A percentile compares a stretch with the other conserved stretches of the same genome.
phyloP scores from a whole-genome alignment of 1,284 basidiomycete species.

The Moesziomyces sp. region DNA sequence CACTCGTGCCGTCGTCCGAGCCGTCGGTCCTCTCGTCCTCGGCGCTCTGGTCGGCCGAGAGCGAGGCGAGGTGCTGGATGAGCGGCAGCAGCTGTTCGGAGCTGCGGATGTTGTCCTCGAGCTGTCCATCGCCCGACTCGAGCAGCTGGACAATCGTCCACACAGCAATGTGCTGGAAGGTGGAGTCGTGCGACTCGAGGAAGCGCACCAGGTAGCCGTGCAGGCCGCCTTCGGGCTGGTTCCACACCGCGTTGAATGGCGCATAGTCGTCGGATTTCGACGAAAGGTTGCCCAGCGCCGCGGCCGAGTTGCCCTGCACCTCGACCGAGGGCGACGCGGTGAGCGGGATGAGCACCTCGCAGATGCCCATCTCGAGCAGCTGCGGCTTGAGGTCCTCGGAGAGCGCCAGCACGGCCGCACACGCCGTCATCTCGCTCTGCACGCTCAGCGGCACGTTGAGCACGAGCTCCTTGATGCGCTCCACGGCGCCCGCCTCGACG shows the following conservation, averaged over 20 bases:
- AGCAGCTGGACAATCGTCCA: slow-evolving; percentile 92
- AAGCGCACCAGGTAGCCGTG: slow-evolving; percentile 95
- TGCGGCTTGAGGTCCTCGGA: slow-evolving; percentile 67
- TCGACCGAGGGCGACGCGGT: slow-evolving; percentile 96
- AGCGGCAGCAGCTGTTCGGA: slow-evolving; percentile 61
- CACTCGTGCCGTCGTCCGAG: slow-evolving; percentile 55
- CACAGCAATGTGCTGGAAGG: slow-evolving; percentile 99
- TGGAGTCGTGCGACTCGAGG: slow-evolving; percentile 92
- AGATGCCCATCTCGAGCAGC: slow-evolving; percentile 96
- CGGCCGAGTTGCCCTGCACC: slow-evolving; percentile 98
- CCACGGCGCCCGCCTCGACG: slow-evolving; percentile 97
- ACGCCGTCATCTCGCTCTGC: slow-evolving; percentile 99
- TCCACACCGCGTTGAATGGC: slow-evolving; percentile 98
- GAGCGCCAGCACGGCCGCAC: slow-evolving; percentile 76
- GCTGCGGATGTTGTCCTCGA: slow-evolving; percentile 66
- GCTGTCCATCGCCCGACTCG: slow-evolving; percentile 81
- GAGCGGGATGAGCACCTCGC: slow-evolving; percentile 94
- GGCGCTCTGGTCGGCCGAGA: slow-evolving; percentile 38
- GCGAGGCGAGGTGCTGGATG: slow-evolving; percentile 52
- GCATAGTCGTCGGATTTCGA: slow-evolving; percentile 94
- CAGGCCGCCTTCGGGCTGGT: slow-evolving; percentile 95
- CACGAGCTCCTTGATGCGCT: slow-evolving; percentile 96
- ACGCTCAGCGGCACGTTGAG: slow-evolving; percentile 94
- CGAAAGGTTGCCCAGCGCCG: slow-evolving; percentile 95
- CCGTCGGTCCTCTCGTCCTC: slow-evolving; percentile 50